These are phyloP conservation scores for Mentha longifolia DNA, from an alignment of 257 asterid species.

Conservation along the genomic window DNA sequence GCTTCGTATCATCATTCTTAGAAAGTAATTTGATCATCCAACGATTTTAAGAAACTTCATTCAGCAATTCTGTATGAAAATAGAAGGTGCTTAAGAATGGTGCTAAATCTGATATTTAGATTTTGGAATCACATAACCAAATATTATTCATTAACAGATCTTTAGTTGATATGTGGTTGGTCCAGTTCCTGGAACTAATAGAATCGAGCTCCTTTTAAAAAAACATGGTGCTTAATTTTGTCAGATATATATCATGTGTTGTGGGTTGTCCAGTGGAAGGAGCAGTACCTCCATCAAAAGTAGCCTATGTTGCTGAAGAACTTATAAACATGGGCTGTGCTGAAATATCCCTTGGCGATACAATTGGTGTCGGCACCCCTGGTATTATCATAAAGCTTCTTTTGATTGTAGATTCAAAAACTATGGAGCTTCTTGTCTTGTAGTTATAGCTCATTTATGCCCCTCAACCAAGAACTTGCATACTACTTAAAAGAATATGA, in stretches of 20 bases:
- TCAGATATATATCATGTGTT: conserved; percentile 87
- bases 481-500: neutral
- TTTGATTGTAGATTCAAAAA: conserved; percentile 24
- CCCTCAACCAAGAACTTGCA: conserved; percentile 10
- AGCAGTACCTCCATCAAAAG: conserved; percentile 75
- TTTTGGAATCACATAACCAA: conserved; percentile 6
- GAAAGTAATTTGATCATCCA: neutral
- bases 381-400: conserved; percentile 52
- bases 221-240: conserved; percentile 34
- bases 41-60: conserved; percentile 1
- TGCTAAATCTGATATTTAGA: neutral
- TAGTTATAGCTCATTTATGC: neutral
- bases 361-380: conserved; percentile 96
- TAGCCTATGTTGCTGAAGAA: conserved; percentile 85
- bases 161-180: conserved; percentile 23
- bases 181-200: conserved; percentile 22
- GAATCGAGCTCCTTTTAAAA: conserved; percentile 21
- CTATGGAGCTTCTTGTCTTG: neutral
- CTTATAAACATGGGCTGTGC: conserved; percentile 84
- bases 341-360: conserved; percentile 96
- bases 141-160: conserved; percentile 6
- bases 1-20: neutral
- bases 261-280: conserved; percentile 99
- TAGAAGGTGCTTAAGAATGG: neutral
- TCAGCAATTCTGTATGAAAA: neutral